These are phyloP conservation scores for Licmophora abbreviata DNA, from an alignment of 108 stramenopile species.

Conservation along the genomic window DNA sequence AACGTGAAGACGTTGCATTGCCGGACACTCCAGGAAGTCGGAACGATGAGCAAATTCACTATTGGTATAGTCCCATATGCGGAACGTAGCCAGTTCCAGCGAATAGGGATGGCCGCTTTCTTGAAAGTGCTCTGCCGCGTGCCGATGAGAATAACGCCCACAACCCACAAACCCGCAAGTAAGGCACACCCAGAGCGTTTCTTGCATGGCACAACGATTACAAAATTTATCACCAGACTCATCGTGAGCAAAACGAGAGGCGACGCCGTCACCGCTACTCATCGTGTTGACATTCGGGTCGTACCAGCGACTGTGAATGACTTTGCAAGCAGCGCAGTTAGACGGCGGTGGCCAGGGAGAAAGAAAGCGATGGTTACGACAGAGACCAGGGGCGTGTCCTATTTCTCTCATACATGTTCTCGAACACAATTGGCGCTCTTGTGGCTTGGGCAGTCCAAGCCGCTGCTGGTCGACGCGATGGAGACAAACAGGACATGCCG, in stretches of 20 bases:
- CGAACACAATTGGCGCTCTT: constrained; percentile 52
- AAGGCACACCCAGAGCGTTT: constrained; percentile 91
- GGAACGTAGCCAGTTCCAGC: constrained; percentile 86
- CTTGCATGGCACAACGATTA: constrained; percentile 62
- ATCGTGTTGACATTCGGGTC: constrained; percentile 6
- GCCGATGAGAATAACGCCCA: constrained; percentile 86
- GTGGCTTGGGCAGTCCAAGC: constrained; percentile 51
- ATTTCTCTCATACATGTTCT: constrained; percentile 30
- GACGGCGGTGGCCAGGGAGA: constrained; percentile 46
- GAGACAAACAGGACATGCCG: constrained; percentile 75
- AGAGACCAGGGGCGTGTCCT: constrained; percentile 10
- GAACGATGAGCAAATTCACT: constrained; percentile 84
- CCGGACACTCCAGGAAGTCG: constrained; percentile 73
- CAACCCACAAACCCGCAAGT: constrained; percentile 94
- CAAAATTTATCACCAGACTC: constrained; percentile 30
- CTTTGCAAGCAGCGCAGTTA: constrained; percentile 56
- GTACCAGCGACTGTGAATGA: constrained; percentile 48
- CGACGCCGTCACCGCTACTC: constrained; percentile 1
- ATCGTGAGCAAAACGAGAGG: too few species aligned
- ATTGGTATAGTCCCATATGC: constrained; percentile 92
- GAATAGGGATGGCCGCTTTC: constrained; percentile 84
- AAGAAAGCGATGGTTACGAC: constrained; percentile 53
- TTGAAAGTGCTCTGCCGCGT: constrained; percentile 80
- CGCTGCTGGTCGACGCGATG: constrained; percentile 63
- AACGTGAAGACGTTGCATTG: constrained; percentile 7